Evolutionary conservation across 352 stramenopile species (phyloP).

Genomic region (Saprolegnia diclina): DNA sequence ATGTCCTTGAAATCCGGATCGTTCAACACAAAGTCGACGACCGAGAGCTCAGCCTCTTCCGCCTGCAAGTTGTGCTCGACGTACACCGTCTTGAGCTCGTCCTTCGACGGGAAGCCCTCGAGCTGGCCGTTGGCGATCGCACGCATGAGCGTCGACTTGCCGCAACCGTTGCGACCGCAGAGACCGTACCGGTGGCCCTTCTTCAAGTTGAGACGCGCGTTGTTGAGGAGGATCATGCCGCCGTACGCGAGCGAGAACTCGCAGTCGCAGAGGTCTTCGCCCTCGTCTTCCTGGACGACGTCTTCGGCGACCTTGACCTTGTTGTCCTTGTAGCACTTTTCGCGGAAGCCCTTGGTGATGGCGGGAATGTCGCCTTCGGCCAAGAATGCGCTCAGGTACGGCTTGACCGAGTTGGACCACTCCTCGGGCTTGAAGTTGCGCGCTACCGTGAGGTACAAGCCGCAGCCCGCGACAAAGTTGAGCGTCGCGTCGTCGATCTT

Average conservation of each 20-base stretch:
- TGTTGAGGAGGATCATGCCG: constrained; percentile 90
- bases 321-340: constrained; percentile 86
- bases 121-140: constrained; percentile 94
- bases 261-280: constrained; percentile 98
- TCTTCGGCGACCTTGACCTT: constrained; percentile 91
- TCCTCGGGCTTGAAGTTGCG: constrained; percentile 92
- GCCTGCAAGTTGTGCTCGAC: constrained; percentile 96
- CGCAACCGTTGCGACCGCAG: constrained; percentile 88
- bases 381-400: constrained; percentile 87
- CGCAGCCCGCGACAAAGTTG: constrained; percentile 83
- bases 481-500: constrained; percentile 86
- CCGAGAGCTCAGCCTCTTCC: constrained; percentile 73
- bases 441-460: constrained; percentile 81
- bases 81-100: constrained; percentile 94
- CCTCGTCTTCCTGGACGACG: constrained; percentile 95
- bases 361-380: constrained; percentile 54
- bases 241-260: constrained; percentile 97
- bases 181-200: constrained; percentile 92
- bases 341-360: constrained; percentile 64
- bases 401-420: constrained; percentile 88
- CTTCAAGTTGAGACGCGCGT: constrained; percentile 87
- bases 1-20: constrained; percentile 88
- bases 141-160: constrained; percentile 96
- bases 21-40: constrained; percentile 78
- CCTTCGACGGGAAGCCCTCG: constrained; percentile 92